phyloP scores from a whole-genome alignment of 805 yeast species.

The Ogataea pignaliae region DNA sequence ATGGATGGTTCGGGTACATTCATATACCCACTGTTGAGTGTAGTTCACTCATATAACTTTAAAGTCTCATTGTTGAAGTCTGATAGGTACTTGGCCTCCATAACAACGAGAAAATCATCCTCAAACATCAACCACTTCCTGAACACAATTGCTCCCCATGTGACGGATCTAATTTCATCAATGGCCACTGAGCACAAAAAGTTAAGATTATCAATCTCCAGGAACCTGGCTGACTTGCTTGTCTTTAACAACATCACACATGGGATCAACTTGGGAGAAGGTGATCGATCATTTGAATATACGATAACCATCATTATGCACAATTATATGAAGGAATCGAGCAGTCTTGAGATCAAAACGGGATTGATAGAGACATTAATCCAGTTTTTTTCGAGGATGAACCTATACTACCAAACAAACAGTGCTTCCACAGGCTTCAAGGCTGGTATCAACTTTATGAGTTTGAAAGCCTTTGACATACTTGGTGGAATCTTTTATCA shows the following conservation, averaged over 20 bases:
- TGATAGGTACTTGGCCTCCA: slow-evolving; percentile 23
- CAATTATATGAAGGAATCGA: slow-evolving; percentile 16
- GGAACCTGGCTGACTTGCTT: slow-evolving; percentile 29
- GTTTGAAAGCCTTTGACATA: slow-evolving; percentile 25
- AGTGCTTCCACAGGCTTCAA: slow-evolving; percentile 19
- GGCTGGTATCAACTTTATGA: slow-evolving; percentile 27
- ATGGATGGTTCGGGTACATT: slow-evolving; percentile 16
- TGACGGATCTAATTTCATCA: slow-evolving; percentile 13
- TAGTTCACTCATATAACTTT: slow-evolving; percentile 26
- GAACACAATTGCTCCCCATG: slow-evolving; percentile 15
- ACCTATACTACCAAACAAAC: slow-evolving; percentile 28
- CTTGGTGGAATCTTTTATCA: slow-evolving; percentile 20
- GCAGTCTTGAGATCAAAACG: slow-evolving; percentile 14
- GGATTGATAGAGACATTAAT: slow-evolving; percentile 27
- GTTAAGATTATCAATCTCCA: slow-evolving; percentile 26
- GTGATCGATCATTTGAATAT: slow-evolving; percentile 22
- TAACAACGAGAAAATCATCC: slow-evolving; percentile 22
- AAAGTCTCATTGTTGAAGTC: slow-evolving; percentile 27
- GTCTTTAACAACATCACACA: slow-evolving; percentile 28
- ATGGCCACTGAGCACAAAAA: slow-evolving; percentile 28
- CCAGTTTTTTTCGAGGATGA: slow-evolving; percentile 28
- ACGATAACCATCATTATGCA: slow-evolving; percentile 19
- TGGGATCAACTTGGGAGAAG: slow-evolving; percentile 24
- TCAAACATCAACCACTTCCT: slow-evolving; percentile 20
- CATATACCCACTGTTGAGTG: slow-evolving; percentile 28